Base-by-base conservation (phyloP, 2,329 filamentous ascomycete species). In the Pseudomassariella vexata region DNA sequence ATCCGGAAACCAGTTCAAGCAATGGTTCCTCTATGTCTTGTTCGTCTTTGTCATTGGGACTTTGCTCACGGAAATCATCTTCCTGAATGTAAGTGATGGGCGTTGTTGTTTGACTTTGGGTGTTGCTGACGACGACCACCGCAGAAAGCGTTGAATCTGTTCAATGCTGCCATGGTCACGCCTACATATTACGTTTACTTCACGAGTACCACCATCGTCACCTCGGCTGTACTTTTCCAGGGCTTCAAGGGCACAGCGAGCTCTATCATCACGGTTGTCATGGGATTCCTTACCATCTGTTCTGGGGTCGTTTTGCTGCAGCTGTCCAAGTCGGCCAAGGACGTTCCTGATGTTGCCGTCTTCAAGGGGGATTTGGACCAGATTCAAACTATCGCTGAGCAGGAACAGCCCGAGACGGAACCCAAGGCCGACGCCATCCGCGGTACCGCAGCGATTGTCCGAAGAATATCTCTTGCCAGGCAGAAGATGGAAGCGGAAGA, bases 151-250 rank as follows among this genome's bases (percentile, higher is more conserved):
- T 72, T 96, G 35, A 96, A 98, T 53, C 62, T 98, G 30, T 96
- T 90, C 70, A 96, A 98, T 51, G 92, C 92, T 22, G 90, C 92
- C 6, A 74, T 98, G 44, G 92, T 98, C 38, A 98, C 92, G 0
- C 92, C 92, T 1, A 98, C 92, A 3, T 98, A 98, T 63, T 98
- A 98, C 57, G 92, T 98, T 44, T 90, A 94, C 66, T 98, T 98
- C 57, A 98, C 92, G 23, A 94, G 82, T 47, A 84, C 88, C 5
- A 96, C 92, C 14, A 95, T 98, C 44, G 76, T 96, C 46, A 94
- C 89, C 5, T 95, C 90, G 0, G 85, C 89, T 4, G 80, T 98
- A 28, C 68, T 98, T 3, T 96, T 96, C 60, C 82, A 79, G 41
- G 92, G 92, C 6, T 95, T 98, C 72, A 90, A 94, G 53, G 92